Evolutionary conservation across 2,329 filamentous ascomycete species (phyloP).

Genomic region (Byssochlamys sp.): DNA sequence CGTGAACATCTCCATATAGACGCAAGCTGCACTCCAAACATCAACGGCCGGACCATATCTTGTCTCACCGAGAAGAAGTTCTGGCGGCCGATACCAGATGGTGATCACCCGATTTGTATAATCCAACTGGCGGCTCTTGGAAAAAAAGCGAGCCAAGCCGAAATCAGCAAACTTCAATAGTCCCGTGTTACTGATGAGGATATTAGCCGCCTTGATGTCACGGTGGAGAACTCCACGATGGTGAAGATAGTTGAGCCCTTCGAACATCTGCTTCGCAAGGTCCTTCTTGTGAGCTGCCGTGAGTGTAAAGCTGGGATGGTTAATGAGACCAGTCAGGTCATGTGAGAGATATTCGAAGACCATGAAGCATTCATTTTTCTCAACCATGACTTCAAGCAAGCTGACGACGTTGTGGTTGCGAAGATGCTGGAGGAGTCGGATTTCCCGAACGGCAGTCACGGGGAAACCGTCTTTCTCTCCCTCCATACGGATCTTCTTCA

Average conservation of each 20-base stretch:
- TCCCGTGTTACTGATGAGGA: constrained; percentile 81
- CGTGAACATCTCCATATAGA: constrained; percentile 93
- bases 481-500: constrained; percentile 99
- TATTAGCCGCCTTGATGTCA: constrained; percentile 97
- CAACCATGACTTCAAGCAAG: constrained; percentile 96
- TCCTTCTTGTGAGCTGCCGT: constrained; percentile 84
- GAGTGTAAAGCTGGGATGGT: constrained; percentile 83
- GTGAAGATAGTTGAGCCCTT: constrained; percentile 88
- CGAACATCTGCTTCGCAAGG: constrained; percentile 82
- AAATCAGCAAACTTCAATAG: constrained; percentile 91
- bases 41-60: constrained; percentile 83
- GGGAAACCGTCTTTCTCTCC: constrained; percentile 98
- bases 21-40: constrained; percentile 94
- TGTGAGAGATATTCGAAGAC: constrained; percentile 97
- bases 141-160: constrained; percentile 89
- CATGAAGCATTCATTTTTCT: constrained; percentile 98
- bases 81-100: constrained; percentile 91
- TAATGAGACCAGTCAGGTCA: constrained; percentile 86
- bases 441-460: constrained; percentile 90
- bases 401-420: constrained; percentile 79
- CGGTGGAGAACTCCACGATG: constrained; percentile 86
- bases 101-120: constrained; percentile 98
- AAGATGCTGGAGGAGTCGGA: constrained; percentile 89
- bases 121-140: constrained; percentile 80
- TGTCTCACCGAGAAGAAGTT: constrained; percentile 82